These are phyloP conservation scores for Helenozyma baotianmanensis DNA, from an alignment of 805 yeast species.

Conservation along the genomic window DNA sequence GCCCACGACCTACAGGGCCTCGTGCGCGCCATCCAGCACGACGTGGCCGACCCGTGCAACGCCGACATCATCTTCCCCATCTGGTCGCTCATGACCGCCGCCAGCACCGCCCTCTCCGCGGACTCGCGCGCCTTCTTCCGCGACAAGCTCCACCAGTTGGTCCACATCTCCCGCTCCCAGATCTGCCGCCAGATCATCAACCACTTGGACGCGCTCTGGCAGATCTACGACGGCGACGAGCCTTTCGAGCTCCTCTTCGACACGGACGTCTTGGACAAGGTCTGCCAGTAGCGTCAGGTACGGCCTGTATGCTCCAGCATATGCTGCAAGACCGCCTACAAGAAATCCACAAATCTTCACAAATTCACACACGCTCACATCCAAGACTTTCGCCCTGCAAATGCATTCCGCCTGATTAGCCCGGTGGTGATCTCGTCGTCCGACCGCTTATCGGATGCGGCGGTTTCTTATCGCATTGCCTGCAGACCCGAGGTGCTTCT, in stretches of 20 bases:
- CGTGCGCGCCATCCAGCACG: constrained; percentile 6
- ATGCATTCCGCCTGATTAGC: no score
- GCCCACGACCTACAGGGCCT: constrained; percentile 2
- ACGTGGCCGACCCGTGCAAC: constrained; percentile 6
- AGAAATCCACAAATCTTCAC: no score
- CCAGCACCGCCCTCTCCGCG: constrained; percentile 6
- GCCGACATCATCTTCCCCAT: constrained; percentile 10
- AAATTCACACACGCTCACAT: no score
- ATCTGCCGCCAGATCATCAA: constrained; percentile 6
- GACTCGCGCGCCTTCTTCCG: constrained; percentile 7
- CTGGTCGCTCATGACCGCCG: constrained; percentile 14
- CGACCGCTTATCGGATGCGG: no score
- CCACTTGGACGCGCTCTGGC: constrained; percentile 13
- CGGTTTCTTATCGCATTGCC: no score
- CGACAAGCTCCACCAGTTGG: constrained; percentile 2
- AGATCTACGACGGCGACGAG: constrained; percentile 9
- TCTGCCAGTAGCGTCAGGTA: constrained; percentile 9
- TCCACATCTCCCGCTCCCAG: constrained; percentile 5
- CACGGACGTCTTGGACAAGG: constrained; percentile 11
- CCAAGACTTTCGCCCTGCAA: no score
- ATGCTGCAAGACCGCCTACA: no score
- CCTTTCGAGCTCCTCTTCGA: constrained; percentile 13
- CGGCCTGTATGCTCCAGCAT: no score
- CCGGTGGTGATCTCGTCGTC: no score
- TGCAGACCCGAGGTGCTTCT: no score